phyloP scores from a whole-genome alignment of 2,329 filamentous ascomycete genomes.

The Fonsecaea erecta region DNA sequence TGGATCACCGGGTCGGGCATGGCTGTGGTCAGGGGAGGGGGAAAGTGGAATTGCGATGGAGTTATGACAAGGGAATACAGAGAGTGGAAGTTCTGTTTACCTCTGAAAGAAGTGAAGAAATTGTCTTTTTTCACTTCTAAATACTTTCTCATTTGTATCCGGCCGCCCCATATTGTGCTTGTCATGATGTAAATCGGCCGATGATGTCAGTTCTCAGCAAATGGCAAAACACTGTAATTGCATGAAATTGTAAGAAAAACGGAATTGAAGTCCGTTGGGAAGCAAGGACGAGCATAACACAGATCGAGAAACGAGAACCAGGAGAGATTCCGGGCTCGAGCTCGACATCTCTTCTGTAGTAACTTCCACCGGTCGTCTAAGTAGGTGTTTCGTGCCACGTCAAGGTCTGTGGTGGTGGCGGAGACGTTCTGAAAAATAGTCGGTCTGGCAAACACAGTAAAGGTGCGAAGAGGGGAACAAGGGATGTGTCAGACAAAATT shows the following conservation, averaged over 20 bases:
- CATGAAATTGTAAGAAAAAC: not conserved
- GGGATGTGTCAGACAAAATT: not conserved
- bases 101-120: not conserved
- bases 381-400: no score
- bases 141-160: not conserved
- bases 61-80: not conserved
- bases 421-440: no score
- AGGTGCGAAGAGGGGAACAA: not conserved
- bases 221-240: no score
- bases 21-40: not conserved
- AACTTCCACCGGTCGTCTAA: no score
- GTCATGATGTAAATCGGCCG: not conserved
- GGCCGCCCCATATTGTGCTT: not conserved
- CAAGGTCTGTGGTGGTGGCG: not conserved
- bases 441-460: not conserved
- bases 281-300: no score
- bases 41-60: not conserved
- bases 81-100: not conserved
- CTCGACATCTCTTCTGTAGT: no score
- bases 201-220: constrained; percentile 11
- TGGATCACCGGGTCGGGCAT: constrained; percentile 39
- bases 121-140: not conserved
- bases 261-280: not conserved
- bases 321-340: no score
- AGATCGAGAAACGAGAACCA: no score